phyloP scores from a whole-genome alignment of 352 stramenopile species.

The Pythium apleroticum region DNA sequence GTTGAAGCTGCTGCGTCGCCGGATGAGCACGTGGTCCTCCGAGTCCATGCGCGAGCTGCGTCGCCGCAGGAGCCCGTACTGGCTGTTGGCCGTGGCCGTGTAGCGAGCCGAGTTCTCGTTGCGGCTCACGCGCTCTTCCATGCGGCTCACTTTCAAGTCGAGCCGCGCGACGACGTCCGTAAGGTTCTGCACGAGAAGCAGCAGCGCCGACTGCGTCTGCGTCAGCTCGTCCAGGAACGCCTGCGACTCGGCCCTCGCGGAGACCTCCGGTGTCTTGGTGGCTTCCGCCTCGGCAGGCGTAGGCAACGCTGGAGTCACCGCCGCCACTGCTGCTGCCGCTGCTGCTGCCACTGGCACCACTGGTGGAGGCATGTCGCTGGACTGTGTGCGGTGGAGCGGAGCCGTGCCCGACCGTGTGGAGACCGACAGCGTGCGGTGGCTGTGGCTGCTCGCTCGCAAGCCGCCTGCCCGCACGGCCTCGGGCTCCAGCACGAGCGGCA shows the following conservation, averaged over 20 bases:
- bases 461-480: neutral
- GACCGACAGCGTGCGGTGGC: neutral
- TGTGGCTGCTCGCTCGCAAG: neutral
- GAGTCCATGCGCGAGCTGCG: slow-evolving; percentile 2
- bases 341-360: neutral
- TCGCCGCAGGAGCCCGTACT: neutral
- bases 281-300: neutral
- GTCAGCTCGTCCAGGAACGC: neutral
- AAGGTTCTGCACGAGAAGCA: slow-evolving; percentile 8
- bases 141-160: slow-evolving; percentile 2
- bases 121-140: neutral
- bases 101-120: neutral
- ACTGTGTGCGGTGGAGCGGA: neutral
- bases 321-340: neutral
- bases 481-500: slow-evolving; percentile 11
- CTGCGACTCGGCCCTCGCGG: neutral
- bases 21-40: neutral
- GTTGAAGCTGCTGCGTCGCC: slow-evolving; percentile 5
- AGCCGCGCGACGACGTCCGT: neutral
- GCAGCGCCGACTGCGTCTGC: neutral
- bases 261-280: neutral
- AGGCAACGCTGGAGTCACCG: neutral
- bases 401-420: neutral
- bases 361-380: neutral
- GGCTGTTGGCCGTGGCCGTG: neutral